A percentile compares a stretch with the other conserved stretches of the same genome.
Conservation (phyloP, 2,329 filamentous ascomycete species). For the Xylariaceae sp. region DNA sequence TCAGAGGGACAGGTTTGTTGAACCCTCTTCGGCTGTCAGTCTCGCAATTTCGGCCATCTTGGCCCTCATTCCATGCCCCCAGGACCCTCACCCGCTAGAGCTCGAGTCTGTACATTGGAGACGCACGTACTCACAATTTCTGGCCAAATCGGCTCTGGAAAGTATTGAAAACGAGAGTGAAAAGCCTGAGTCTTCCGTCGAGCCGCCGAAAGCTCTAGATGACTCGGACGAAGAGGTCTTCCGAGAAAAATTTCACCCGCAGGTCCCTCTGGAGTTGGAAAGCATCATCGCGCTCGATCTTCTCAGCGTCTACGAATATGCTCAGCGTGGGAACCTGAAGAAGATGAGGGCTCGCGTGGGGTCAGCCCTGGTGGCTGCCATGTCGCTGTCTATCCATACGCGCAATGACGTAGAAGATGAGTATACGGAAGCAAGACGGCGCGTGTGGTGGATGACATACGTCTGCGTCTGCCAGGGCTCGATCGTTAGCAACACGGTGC, state of each 20-base stretch:
- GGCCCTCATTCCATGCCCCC: constrained; percentile 49
- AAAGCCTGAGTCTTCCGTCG: constrained; percentile 47
- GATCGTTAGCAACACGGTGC: constrained; percentile 53
- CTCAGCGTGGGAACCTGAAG: constrained; percentile 54
- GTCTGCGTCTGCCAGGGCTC: constrained; percentile 53
- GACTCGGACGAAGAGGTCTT: constrained; percentile 37
- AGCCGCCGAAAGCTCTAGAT: constrained; percentile 48
- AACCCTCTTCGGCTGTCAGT: constrained; percentile 47
- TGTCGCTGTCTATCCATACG: constrained; percentile 48
- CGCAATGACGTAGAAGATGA: constrained; percentile 41
- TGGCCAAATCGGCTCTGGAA: constrained; percentile 51
- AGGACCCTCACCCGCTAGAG: constrained; percentile 40
- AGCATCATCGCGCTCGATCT: constrained; percentile 51
- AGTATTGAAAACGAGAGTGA: constrained; percentile 53
- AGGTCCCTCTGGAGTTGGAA: constrained; percentile 49
- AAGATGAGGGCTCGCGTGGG: constrained; percentile 54
- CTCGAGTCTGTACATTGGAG: constrained; percentile 47
- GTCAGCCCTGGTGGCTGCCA: constrained; percentile 50
- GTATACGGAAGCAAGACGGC: constrained; percentile 49
- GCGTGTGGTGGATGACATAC: constrained; percentile 60
- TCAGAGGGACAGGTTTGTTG: constrained; percentile 39
- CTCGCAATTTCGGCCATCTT: constrained; percentile 53
- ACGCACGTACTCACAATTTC: constrained; percentile 51
- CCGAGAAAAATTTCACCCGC: constrained; percentile 47
- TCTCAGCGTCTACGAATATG: constrained; percentile 56